phyloP scores from a whole-genome alignment of 2,329 filamentous ascomycete genomes.

The Verticillium dahliae region DNA sequence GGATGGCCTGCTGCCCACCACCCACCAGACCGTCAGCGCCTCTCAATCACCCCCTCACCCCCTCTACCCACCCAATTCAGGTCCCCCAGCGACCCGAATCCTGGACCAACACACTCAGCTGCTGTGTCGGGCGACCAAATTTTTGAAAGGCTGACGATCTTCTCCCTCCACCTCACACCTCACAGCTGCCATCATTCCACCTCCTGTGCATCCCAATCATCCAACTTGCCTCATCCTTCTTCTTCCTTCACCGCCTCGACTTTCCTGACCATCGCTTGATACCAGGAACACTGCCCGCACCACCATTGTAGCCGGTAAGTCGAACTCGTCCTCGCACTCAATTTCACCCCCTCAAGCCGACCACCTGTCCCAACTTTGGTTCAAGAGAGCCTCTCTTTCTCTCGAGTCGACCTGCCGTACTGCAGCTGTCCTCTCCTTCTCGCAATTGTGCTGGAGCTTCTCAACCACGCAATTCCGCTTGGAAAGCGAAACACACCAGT shows the following conservation, averaged over 20 bases:
- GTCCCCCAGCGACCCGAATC: neutral
- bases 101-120: neutral
- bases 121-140: slow-evolving; percentile 11
- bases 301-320: neutral
- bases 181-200: slow-evolving; percentile 11
- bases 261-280: slow-evolving; percentile 10
- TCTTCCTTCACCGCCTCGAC: slow-evolving; percentile 10
- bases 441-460: neutral
- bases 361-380: neutral
- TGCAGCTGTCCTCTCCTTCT: neutral
- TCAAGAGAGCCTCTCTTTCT: neutral
- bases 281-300: slow-evolving; percentile 5
- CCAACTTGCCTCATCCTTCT: slow-evolving; percentile 9
- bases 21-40: neutral
- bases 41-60: neutral
- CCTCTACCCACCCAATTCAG: neutral
- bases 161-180: slow-evolving; percentile 12
- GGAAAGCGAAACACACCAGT: neutral
- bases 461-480: neutral
- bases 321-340: neutral
- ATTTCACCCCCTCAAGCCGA: neutral
- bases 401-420: neutral
- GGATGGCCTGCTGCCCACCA: neutral
- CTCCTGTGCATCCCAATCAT: slow-evolving; percentile 7
- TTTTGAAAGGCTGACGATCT: slow-evolving; percentile 16